Percentiles rank a stretch among this genome's conserved stretches.
phyloP scores from a whole-genome alignment of 2,329 filamentous ascomycete species.

The Aspergillus sp. region DNA sequence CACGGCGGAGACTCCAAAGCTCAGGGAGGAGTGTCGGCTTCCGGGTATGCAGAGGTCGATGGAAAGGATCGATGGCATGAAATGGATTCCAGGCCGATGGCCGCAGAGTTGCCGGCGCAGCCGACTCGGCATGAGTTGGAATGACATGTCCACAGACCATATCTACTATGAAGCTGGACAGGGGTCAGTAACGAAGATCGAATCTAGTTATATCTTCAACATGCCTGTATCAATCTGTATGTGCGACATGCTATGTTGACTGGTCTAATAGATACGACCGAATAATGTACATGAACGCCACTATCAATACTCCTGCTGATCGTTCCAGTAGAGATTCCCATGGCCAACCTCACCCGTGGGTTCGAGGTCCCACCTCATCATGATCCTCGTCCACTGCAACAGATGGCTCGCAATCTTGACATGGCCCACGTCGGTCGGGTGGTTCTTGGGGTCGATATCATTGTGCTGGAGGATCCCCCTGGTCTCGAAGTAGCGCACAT shows the following conservation, averaged over 20 bases:
- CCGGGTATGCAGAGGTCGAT: not conserved
- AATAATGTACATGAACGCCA: not conserved
- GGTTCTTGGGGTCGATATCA: conserved; percentile 57
- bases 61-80: not conserved
- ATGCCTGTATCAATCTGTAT: not conserved
- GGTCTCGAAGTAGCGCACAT: conserved; percentile 62
- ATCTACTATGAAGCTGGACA: too few relatives aligned
- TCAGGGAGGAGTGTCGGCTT: not conserved
- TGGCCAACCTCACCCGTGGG: conserved; percentile 54
- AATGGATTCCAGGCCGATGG: not conserved
- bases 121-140: not conserved
- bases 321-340: conserved; percentile 55
- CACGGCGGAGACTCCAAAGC: not conserved
- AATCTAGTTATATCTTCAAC: too few relatives aligned
- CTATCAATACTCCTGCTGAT: conserved; percentile 43
- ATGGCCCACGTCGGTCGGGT: conserved; percentile 61
- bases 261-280: not conserved
- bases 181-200: too few relatives aligned
- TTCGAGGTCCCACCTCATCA: conserved; percentile 56
- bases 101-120: not conserved
- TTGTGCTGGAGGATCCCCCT: conserved; percentile 61
- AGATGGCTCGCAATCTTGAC: conserved; percentile 61
- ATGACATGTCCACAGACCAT: not conserved
- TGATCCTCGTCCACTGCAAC: conserved; percentile 56
- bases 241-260: not conserved